Base-by-base conservation (phyloP, 495 filamentous ascomycete genomes). In the Penicillium cinerascens region DNA sequence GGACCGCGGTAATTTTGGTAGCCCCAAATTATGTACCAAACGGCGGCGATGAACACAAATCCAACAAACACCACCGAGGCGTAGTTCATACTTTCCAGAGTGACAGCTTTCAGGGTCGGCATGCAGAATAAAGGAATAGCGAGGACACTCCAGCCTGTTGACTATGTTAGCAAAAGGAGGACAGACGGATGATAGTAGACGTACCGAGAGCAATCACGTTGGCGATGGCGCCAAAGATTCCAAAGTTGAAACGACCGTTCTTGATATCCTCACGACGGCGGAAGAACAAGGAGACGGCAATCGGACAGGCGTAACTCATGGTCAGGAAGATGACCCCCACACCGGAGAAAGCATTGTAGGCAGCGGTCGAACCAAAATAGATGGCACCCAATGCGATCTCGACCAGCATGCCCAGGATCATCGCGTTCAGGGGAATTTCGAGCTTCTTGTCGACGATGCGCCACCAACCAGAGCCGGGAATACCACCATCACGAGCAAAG, bases 1-100 rank as follows among this genome's bases (percentile, higher is more conserved):
- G 65, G 65, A 13, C 65, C 65, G 3, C 55, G 55, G 53, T 68
- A 66, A 51, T 66, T 66, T 25, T 61, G 29, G 47, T 68, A 78
- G 23, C 85, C 83, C 74, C 82, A 80, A 23, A 79, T 69, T 27
- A 78, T 72, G 68, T 88, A 87, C 82, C 83, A 87, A 8, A 76
- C 64, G 17, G 73, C 67, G 20, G 72, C 66, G 44, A 84, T 76
- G 29, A 63, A 36, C n/a, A 77, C 71, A 52, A 81, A 78, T 1
- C 75, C 77, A 41, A 75, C 70, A 61, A 85, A 84, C n/a, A 83
- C 81, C 2, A 81, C 81, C 15, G 65, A 73, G 22, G 81, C 80
- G 53, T 83, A 83, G 58, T 83, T 80, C 68, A 78, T 79, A 22
- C 49, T 69, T 16, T 57, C 45, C 33, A 59, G 39, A 27, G 66